phyloP scores from a whole-genome alignment of 1,284 basidiomycete species.

The Puccinia hordei region DNA sequence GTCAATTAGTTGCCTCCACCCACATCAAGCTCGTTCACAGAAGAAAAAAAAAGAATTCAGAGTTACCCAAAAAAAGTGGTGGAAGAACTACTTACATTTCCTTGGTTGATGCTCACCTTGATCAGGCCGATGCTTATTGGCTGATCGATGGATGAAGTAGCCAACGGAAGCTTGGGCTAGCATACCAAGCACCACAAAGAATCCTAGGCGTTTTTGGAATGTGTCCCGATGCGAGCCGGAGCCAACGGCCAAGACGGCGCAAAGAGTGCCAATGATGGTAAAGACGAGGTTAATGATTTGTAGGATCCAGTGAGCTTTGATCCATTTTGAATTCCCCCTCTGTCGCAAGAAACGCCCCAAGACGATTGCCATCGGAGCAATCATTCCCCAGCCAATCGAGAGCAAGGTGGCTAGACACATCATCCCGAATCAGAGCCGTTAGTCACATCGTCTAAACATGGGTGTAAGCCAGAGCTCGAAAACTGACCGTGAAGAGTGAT shows the following conservation, averaged over 20 bases:
- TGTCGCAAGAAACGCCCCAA: slow-evolving; percentile 29
- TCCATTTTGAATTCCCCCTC: slow-evolving; percentile 15
- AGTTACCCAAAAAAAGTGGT: neutral
- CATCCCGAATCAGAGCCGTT: neutral
- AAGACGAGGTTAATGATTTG: slow-evolving; percentile 28
- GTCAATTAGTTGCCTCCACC: neutral
- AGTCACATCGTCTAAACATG: slow-evolving; percentile 1
- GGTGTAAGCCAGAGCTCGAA: neutral
- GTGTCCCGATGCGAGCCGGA: slow-evolving; percentile 44
- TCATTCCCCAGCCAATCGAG: slow-evolving; percentile 28
- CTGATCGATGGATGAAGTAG: slow-evolving; percentile 39
- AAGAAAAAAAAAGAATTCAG: too few species aligned
- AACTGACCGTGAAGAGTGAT: slow-evolving; percentile 48
- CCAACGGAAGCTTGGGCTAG: slow-evolving; percentile 34
- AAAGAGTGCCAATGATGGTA: slow-evolving; percentile 28
- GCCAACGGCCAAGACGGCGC: slow-evolving; percentile 41
- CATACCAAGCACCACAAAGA: slow-evolving; percentile 37
- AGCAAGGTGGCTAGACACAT: slow-evolving; percentile 40
- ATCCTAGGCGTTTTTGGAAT: slow-evolving; percentile 34
- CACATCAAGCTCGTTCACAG: neutral
- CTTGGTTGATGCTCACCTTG: neutral
- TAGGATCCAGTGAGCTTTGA: slow-evolving; percentile 36
- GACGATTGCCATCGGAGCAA: slow-evolving; percentile 30
- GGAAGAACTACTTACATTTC: slow-evolving; percentile 2
- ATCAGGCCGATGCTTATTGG: slow-evolving; percentile 6